Conservation (phyloP, 768 basidiomycete genomes). For the Mycena galopus region DNA sequence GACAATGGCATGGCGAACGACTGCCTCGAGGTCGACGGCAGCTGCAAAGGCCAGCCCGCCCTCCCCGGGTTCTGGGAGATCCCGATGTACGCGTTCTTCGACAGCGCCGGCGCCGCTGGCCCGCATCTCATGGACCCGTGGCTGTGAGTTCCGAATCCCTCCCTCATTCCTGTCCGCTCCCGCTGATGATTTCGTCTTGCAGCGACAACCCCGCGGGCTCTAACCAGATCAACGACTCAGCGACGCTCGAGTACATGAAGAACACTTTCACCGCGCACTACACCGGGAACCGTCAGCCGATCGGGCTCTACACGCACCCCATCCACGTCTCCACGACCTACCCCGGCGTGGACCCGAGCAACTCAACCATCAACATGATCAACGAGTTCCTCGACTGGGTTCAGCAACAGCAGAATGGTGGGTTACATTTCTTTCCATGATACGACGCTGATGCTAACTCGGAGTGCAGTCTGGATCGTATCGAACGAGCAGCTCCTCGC, state of each 20-base stretch:
- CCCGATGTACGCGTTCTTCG: slow-evolving; percentile 87
- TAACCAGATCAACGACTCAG: slow-evolving; percentile 63
- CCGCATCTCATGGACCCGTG: slow-evolving; percentile 88
- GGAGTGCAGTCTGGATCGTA: slow-evolving; percentile 75
- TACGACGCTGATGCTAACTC: background rate
- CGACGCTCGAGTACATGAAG: slow-evolving; percentile 79
- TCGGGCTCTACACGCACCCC: slow-evolving; percentile 87
- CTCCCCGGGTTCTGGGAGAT: slow-evolving; percentile 90
- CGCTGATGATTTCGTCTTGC: background rate
- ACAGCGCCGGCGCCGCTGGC: slow-evolving; percentile 64
- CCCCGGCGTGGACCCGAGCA: slow-evolving; percentile 39
- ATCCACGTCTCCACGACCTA: slow-evolving; percentile 72
- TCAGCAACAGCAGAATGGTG: slow-evolving; percentile 75
- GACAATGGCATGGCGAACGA: slow-evolving; percentile 86
- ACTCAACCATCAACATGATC: slow-evolving; percentile 78
- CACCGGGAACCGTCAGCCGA: slow-evolving; percentile 79
- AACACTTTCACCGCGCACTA: slow-evolving; percentile 82
- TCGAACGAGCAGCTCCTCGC: slow-evolving; percentile 77
- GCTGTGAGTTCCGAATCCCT: slow-evolving; percentile 51
- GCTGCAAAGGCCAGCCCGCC: slow-evolving; percentile 78
- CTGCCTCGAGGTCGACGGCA: slow-evolving; percentile 65
- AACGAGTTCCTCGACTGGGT: slow-evolving; percentile 90
- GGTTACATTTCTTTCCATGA: background rate
- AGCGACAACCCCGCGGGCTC: slow-evolving; percentile 67
- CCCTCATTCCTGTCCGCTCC: background rate